Base-by-base conservation (phyloP, 1,284 basidiomycete species). In the Cronartium ribicola region DNA sequence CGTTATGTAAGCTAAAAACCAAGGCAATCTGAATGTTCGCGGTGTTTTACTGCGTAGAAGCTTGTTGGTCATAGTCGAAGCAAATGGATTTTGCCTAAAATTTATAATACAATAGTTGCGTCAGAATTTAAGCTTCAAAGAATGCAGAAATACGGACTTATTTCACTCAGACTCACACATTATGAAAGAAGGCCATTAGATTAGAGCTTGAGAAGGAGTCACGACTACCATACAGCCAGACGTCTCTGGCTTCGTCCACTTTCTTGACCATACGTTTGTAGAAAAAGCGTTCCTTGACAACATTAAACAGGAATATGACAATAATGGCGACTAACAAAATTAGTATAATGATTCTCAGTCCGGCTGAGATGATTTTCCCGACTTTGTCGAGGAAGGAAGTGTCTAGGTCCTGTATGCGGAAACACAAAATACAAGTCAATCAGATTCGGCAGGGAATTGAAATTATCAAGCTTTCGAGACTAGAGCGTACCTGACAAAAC, bases 351-450 rank as follows among this genome's bases (percentile, higher is more conserved):
- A 72, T 48, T 40, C 59, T 64, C 17, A 72, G 39, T 41, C 46
- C 61, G 13, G 44, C 17, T 39, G 61, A 40, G n/a, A 72, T n/a
- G 7, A 72, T 55, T 20, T 64, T 55, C 3, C 69, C 69, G 37
- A 72, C 51, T 40, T 57, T 41, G 62, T 72, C 69, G 55, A 72
- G 48, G 29, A 72, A 72, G 59, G 69, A 72, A 3, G 69, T 65
- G 22, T 72, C 69, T 22, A 72, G 37, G 39, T 72, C 62, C 69
- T 72, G 36, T 37, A 6, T 29, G 29, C 29, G 29, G 14, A 14
- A 61, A 55, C n/a, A 10, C 17, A 65, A 13, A 57, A 8, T 13
- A 46, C 8, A 13, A 20, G 10, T 36, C 13, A 36, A 7, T 36
- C 29, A 64, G 40, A 64, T 60, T 55, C 13, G 17, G 5, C 17